These are phyloP conservation scores for Hypoxylon trugodes DNA, from an alignment of 495 filamentous ascomycete species.

Conservation along the genomic window DNA sequence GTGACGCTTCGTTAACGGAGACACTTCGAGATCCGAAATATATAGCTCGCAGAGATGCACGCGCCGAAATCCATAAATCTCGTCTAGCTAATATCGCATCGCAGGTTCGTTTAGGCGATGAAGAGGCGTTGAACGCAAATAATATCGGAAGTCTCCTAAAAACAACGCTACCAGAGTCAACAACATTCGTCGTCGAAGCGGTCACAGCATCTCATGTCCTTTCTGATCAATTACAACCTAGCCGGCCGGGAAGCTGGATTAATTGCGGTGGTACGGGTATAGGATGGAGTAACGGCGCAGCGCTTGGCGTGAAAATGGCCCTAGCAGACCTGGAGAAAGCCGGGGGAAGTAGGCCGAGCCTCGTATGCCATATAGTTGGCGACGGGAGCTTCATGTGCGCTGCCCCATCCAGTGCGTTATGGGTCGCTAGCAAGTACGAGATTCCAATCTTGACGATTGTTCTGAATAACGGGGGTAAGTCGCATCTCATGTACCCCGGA, in stretches of 20 bases:
- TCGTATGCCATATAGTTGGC: conserved; percentile 44
- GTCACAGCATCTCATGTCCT: conserved; percentile 42
- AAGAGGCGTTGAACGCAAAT: conserved; percentile 20
- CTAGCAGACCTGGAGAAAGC: conserved; percentile 15
- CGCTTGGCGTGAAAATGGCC: conserved; percentile 46
- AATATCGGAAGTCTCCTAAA: conserved; percentile 43
- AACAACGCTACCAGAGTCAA: conserved; percentile 27
- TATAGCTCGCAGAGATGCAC: conserved; percentile 16
- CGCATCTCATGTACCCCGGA: background rate
- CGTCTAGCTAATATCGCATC: conserved; percentile 31
- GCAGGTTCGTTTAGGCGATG: conserved; percentile 22
- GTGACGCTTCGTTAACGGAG: background rate
- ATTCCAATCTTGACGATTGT: conserved; percentile 51
- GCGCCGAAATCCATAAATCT: conserved; percentile 13
- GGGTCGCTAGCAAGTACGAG: conserved; percentile 46
- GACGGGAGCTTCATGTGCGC: conserved; percentile 51
- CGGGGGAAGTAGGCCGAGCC: conserved; percentile 14
- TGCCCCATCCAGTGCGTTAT: conserved; percentile 43
- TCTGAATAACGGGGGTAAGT: conserved; percentile 50
- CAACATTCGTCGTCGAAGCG: conserved; percentile 49
- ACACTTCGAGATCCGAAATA: conserved; percentile 28
- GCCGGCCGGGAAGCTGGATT: conserved; percentile 45
- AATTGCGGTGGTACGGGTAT: conserved; percentile 52
- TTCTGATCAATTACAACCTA: conserved; percentile 46
- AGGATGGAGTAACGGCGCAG: conserved; percentile 51